phyloP scores from a whole-genome alignment of 495 filamentous ascomycete species.

The Tuber melanosporum region DNA sequence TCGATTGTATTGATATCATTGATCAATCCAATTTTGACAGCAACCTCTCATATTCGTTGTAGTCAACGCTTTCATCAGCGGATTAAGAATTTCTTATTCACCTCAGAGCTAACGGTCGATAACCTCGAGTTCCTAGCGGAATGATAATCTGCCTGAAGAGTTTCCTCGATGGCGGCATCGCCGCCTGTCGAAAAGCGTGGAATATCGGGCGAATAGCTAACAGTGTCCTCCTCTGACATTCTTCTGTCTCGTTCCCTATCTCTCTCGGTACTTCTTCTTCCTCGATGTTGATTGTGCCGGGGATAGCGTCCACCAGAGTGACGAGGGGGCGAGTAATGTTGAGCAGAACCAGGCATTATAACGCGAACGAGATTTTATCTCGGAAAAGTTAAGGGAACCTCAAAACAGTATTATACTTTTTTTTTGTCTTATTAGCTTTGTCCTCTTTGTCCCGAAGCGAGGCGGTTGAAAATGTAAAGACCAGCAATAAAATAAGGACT shows the following conservation, averaged over 20 bases:
- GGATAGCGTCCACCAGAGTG: neutral
- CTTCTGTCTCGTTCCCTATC: conserved; percentile 3
- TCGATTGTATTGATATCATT: conserved; percentile 6
- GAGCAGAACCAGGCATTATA: conserved; percentile 3
- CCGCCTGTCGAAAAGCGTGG: neutral
- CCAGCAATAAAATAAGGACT: neutral
- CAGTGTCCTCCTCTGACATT: conserved; percentile 1
- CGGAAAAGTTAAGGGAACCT: neutral
- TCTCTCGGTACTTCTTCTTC: neutral
- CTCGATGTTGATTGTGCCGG: conserved; percentile 3
- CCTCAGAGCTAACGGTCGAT: conserved; percentile 2
- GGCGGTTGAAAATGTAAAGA: neutral
- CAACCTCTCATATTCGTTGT: neutral
- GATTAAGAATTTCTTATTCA: conserved; percentile 6
- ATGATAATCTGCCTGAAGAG: conserved; percentile 2
- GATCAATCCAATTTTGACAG: conserved; percentile 3
- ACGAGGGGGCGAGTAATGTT: conserved; percentile 1
- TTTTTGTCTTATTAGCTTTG: conserved; percentile 1
- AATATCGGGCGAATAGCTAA: conserved; percentile 6
- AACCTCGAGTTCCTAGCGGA: conserved; percentile 1
- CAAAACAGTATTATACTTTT: conserved; percentile 4
- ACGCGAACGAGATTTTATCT: neutral
- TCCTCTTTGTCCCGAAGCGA: neutral
- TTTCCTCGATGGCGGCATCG: neutral
- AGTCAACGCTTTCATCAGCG: conserved; percentile 2